Percentiles rank a stretch among this genome's conserved stretches.
Conservation (phyloP, 2,329 filamentous ascomycete species). For the Colletotrichum navitas region DNA sequence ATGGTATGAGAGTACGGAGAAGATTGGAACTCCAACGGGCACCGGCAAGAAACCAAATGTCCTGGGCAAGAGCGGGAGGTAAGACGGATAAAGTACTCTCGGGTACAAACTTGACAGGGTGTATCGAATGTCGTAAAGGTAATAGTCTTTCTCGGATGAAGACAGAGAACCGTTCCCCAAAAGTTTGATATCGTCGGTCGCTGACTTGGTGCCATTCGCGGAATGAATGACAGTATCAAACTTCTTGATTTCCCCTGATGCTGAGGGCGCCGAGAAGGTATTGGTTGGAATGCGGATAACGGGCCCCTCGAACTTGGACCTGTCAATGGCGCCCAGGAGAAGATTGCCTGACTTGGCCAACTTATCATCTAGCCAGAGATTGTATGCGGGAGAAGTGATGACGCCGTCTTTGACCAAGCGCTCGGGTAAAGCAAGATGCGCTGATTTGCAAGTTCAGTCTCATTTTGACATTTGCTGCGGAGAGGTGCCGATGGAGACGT, state of each 20-base stretch:
- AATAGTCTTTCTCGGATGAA: no score
- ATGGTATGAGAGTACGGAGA: constrained; percentile 45
- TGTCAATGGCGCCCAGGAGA: constrained; percentile 39
- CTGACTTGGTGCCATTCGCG: constrained; percentile 21
- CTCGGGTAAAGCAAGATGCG: constrained; percentile 66
- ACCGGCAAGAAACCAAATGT: constrained; percentile 48
- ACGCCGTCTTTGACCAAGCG: constrained; percentile 71
- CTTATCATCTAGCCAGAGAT: constrained; percentile 67
- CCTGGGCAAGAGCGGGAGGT: constrained; percentile 45
- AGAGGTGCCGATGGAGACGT: constrained; percentile 35
- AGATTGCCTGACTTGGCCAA: constrained; percentile 21
- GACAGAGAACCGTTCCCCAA: neutral
- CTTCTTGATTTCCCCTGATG: neutral
- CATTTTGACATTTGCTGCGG: constrained; percentile 26
- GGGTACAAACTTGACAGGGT: constrained; percentile 14
- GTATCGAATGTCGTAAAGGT: neutral
- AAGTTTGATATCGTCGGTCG: neutral
- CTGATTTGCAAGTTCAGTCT: constrained; percentile 9
- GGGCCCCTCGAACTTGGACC: constrained; percentile 40
- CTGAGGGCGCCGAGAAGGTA: neutral
- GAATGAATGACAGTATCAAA: constrained; percentile 24
- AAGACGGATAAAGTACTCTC: constrained; percentile 35
- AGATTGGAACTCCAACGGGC: constrained; percentile 44
- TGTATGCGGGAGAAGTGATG: constrained; percentile 75
- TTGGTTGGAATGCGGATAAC: constrained; percentile 43